Base-by-base conservation (phyloP, 2,329 filamentous ascomycete species). In the Pseudogymnoascus sp. region DNA sequence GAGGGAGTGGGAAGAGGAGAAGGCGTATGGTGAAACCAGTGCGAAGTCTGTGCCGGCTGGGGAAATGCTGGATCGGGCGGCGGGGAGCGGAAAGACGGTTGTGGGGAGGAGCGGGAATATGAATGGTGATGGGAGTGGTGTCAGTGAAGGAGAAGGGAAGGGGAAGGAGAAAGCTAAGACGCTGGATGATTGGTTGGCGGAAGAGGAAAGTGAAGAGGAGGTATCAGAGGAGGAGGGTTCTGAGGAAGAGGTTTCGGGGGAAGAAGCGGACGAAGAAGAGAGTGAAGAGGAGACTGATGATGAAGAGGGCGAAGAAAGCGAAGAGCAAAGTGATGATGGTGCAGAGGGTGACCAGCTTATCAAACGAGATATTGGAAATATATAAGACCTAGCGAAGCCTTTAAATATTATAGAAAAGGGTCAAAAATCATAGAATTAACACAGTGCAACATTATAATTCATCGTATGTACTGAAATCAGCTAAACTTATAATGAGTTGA, bases 141-240 rank as follows among this genome's bases (percentile, higher is more conserved):
- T 68, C 69, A 28, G 66, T 72, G 68, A 74, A 70, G 61, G 85
- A 85, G 41, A 96, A 35, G 73, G 65, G 61, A 71, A 60, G 61
- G 66, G 63, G 35, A 68, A 70, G 28, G 65, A 72, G 68, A 74
- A 71, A 60, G 85, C 85, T 37, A 96, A 96, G 82, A 91, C 88
- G 19, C 78, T 99, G 66, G 92, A 98, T 77, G 91, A 96, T 73
- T 98, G 95, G 93, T 79, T 98, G 63, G 91, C 88, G 4, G 89
- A 91, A 71, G 86, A 85, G 46, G 84, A 86, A 14, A 81, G 79
- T 28, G 82, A 81, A n/a, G 84, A 82, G 8, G 80, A 82, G 10
- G 79, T 81, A 8, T 81, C 82, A 24, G 81, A 81, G 6, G 79
- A 81, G 5, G 78, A 79, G 8, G 75, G 77, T 2, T 78, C 78